phyloP scores from a whole-genome alignment of 2,329 filamentous ascomycete genomes.

The Monascus ruber region DNA sequence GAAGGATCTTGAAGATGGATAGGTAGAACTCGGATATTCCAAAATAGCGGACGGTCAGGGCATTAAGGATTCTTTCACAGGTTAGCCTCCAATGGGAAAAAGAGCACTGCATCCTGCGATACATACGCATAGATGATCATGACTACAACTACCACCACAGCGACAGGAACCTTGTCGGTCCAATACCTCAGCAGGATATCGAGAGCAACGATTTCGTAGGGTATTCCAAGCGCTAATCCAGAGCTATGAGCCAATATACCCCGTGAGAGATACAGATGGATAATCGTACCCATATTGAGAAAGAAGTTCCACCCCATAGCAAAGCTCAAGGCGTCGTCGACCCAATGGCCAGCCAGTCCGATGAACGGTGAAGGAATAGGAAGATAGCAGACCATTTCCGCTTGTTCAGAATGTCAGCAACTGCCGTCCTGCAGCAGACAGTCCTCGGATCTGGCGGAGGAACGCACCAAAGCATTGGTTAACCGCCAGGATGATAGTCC shows the following conservation, averaged over 20 bases:
- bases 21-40: slow-evolving; percentile 64
- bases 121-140: slow-evolving; percentile 37
- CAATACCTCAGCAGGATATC: too few species aligned
- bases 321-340: too few species aligned
- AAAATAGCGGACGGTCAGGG: slow-evolving; percentile 39
- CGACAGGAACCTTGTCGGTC: too few species aligned
- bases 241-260: too few species aligned
- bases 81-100: slow-evolving; percentile 14
- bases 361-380: slow-evolving; percentile 37
- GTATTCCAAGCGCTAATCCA: too few species aligned
- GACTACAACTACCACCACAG: slow-evolving; percentile 33
- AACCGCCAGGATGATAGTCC: slow-evolving; percentile 19
- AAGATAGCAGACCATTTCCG: slow-evolving; percentile 20
- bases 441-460: too few species aligned
- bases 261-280: too few species aligned
- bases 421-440: too few species aligned
- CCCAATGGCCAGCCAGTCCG: slow-evolving; percentile 38
- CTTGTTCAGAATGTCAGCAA: too few species aligned
- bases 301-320: too few species aligned
- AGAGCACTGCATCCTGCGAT: slow-evolving; percentile 32
- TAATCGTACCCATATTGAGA: too few species aligned
- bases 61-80: not conserved
- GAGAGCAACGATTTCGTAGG: too few species aligned
- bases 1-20: slow-evolving; percentile 56
- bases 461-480: slow-evolving; percentile 21